These are phyloP conservation scores for Punctularia strigosozonata DNA, from an alignment of 768 basidiomycete genomes.

Conservation along the genomic window DNA sequence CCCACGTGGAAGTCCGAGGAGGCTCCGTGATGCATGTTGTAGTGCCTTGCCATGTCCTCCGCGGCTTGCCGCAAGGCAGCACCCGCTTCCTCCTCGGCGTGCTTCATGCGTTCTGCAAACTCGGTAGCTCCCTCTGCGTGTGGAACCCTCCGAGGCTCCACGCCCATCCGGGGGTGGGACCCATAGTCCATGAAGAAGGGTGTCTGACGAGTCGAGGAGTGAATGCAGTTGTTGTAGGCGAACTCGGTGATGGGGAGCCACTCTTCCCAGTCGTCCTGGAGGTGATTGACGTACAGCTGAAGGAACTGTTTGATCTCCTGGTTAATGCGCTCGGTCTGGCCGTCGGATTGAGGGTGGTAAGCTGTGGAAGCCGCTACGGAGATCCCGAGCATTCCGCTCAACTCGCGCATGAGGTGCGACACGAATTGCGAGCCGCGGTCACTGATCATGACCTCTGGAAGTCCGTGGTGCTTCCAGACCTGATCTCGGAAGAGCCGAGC, in stretches of 20 bases:
- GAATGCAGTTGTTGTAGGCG: slow-evolving; percentile 20
- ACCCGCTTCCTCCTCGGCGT: slow-evolving; percentile 5
- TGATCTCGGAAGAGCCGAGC: slow-evolving; percentile 9
- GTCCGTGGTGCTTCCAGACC: slow-evolving; percentile 7
- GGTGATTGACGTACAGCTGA: slow-evolving; percentile 18
- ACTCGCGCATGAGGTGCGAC: slow-evolving; percentile 18
- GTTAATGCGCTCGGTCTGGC: slow-evolving; percentile 29
- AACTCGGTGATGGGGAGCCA: slow-evolving; percentile 22
- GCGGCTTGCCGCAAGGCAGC: slow-evolving; percentile 11
- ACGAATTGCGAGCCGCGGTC: slow-evolving; percentile 15
- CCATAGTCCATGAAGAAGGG: slow-evolving; percentile 22
- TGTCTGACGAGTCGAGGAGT: slow-evolving; percentile 15
- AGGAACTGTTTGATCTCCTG: slow-evolving; percentile 29
- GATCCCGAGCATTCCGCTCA: slow-evolving; percentile 21
- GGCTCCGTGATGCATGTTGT: slow-evolving; percentile 4
- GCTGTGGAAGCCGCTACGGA: slow-evolving; percentile 23
- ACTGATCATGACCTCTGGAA: slow-evolving; percentile 3
- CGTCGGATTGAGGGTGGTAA: slow-evolving; percentile 32
- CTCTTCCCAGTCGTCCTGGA: slow-evolving; percentile 22
- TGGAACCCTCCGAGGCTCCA: not conserved
- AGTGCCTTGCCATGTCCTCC: slow-evolving; percentile 15
- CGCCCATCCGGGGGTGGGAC: slow-evolving; percentile 8
- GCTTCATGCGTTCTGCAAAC: slow-evolving; percentile 11
- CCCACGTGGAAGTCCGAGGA: slow-evolving; percentile 7
- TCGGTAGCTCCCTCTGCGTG: slow-evolving; percentile 8